Percentiles rank a stretch among this genome's conserved stretches.
Evolutionary conservation across 2,329 filamentous ascomycete genomes (phyloP).

Genomic region (Phaeosphaeriaceae sp.): DNA sequence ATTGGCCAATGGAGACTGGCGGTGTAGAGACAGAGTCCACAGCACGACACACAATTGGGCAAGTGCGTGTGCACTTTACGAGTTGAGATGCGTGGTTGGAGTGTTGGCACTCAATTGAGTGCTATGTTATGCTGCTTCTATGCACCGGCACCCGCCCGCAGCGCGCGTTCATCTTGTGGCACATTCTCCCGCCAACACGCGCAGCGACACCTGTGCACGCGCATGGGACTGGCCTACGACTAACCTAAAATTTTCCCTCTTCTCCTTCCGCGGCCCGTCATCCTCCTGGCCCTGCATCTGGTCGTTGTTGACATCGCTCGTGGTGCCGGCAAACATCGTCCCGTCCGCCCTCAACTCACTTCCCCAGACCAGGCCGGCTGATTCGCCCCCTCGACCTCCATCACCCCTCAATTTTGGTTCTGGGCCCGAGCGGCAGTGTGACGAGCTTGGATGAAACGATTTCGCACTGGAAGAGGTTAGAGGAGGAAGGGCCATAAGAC

Average conservation of each 20-base stretch:
- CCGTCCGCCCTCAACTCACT: conserved; percentile 1
- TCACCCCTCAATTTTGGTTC: conserved; percentile 28
- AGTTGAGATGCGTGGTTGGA: conserved; percentile 18
- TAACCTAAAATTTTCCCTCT: conserved; percentile 25
- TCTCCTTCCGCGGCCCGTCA: conserved; percentile 23
- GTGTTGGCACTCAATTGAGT: conserved; percentile 4
- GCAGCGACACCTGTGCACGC: conserved; percentile 11
- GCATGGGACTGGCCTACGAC: conserved; percentile 21
- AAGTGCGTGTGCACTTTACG: conserved; percentile 7
- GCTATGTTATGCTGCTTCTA: conserved; percentile 25
- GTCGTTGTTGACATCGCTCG: conserved; percentile 21
- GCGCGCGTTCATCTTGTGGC: conserved; percentile 14
- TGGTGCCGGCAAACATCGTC: not conserved
- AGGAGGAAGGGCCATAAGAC: conserved; percentile 24
- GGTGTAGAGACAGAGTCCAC: conserved; percentile 30
- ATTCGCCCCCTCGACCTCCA: conserved; percentile 19
- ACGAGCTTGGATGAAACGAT: conserved; percentile 35
- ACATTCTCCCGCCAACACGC: conserved; percentile 17
- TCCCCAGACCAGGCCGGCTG: conserved; percentile 7
- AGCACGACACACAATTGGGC: conserved; percentile 16
- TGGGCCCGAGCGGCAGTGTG: conserved; percentile 36
- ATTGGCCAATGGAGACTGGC: conserved; percentile 33
- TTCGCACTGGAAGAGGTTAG: conserved; percentile 31
- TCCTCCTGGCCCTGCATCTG: conserved; percentile 26
- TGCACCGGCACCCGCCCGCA: not conserved